Percentiles rank a stretch among this genome's conserved stretches.
phyloP scores from a whole-genome alignment of 345 rosid species.

The Physaria fendleri region DNA sequence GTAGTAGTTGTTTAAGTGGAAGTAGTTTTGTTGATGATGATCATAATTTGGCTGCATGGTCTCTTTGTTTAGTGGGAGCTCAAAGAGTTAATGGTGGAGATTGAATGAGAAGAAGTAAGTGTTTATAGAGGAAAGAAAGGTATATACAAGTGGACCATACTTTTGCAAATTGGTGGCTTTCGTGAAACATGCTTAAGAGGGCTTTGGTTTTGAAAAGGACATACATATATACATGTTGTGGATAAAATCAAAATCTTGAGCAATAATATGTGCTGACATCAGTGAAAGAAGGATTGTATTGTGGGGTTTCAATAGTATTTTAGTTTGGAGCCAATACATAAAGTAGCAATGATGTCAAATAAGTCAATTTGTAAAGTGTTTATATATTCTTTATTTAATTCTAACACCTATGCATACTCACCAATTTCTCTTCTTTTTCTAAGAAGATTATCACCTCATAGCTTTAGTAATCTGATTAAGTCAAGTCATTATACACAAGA shows the following conservation, averaged over 20 bases:
- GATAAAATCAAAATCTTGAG: constrained; percentile 42
- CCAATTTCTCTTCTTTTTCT: background rate
- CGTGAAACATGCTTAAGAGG: constrained; percentile 18
- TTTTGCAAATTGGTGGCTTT: constrained; percentile 29
- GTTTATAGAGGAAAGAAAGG: constrained; percentile 44
- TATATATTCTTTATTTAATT: constrained; percentile 5
- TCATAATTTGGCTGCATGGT: constrained; percentile 47
- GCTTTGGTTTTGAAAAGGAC: constrained; percentile 17
- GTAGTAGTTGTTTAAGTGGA: constrained; percentile 37
- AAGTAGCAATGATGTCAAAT: constrained; percentile 31
- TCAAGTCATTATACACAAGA: too few relatives aligned
- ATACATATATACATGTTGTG: constrained; percentile 29
- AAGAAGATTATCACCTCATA: constrained; percentile 1
- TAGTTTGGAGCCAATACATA: constrained; percentile 31
- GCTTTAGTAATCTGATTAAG: too few relatives aligned
- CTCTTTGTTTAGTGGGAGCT: constrained; percentile 3
- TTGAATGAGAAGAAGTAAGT: constrained; percentile 20
- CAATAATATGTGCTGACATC: constrained; percentile 45
- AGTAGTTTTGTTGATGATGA: constrained; percentile 31
- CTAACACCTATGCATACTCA: constrained; percentile 3
- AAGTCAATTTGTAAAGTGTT: constrained; percentile 46
- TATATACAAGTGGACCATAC: constrained; percentile 41
- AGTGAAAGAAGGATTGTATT: constrained; percentile 27
- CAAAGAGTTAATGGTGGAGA: constrained; percentile 25
- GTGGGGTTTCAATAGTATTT: constrained; percentile 55